A percentile compares a stretch with the other conserved stretches of the same genome.
phyloP scores from a whole-genome alignment of 2,329 filamentous ascomycete species.

The Calonectria pseudoreteaudii region DNA sequence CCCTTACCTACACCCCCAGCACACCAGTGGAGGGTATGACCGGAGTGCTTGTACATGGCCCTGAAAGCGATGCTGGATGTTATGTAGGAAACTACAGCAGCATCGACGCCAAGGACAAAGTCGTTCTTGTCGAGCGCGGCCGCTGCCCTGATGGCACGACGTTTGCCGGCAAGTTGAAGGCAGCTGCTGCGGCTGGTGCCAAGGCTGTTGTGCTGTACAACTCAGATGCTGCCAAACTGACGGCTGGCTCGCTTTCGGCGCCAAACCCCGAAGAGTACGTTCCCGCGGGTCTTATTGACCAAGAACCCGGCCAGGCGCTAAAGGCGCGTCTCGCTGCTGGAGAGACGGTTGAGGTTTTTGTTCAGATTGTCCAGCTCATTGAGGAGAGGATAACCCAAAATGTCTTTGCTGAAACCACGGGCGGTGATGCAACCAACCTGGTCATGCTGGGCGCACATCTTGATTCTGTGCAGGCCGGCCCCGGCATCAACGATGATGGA shows the following conservation, averaged over 20 bases:
- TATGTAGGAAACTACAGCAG: conserved; percentile 40
- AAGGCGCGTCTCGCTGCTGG: conserved; percentile 48
- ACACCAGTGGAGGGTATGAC: conserved; percentile 46
- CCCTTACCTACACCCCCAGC: conserved; percentile 46
- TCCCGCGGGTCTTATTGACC: conserved; percentile 45
- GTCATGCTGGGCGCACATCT: conserved; percentile 58
- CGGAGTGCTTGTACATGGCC: conserved; percentile 40
- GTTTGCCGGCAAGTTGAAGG: conserved; percentile 46
- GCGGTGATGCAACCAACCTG: conserved; percentile 56
- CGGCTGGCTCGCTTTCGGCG: conserved; percentile 42
- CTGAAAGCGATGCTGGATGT: conserved; percentile 42
- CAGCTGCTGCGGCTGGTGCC: conserved; percentile 46
- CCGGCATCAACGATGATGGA: conserved; percentile 61
- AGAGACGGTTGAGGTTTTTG: conserved; percentile 48
- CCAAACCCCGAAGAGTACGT: conserved; percentile 44
- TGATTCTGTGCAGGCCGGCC: conserved; percentile 57
- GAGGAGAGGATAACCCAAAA: conserved; percentile 57
- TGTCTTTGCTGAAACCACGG: conserved; percentile 58
- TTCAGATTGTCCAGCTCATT: conserved; percentile 49
- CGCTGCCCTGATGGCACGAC: conserved; percentile 45
- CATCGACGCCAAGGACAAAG: conserved; percentile 44
- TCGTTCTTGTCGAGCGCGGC: conserved; percentile 48
- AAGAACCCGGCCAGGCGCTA: conserved; percentile 41
- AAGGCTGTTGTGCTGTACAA: conserved; percentile 48
- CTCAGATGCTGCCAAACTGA: conserved; percentile 44